A percentile compares a stretch with the other conserved stretches of the same genome.
Conservation (phyloP, 805 yeast species). For the Wickerhamomyces hampshirensis region DNA sequence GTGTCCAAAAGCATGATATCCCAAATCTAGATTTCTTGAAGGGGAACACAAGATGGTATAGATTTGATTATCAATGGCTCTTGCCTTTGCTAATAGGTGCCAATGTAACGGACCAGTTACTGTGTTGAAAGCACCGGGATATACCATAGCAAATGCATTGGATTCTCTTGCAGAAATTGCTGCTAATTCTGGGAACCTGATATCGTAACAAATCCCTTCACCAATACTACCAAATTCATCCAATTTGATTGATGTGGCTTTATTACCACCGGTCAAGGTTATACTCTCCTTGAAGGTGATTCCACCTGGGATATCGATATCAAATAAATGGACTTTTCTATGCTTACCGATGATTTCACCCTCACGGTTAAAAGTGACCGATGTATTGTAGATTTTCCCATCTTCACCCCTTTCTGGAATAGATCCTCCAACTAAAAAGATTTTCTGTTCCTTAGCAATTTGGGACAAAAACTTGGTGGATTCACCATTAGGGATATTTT, state of each 20-base stretch:
- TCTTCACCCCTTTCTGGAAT: conserved; percentile 69
- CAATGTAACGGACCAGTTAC: conserved; percentile 85
- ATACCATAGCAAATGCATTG: conserved; percentile 72
- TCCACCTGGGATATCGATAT: conserved; percentile 89
- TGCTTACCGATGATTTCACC: conserved; percentile 89
- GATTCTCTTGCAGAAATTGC: conserved; percentile 58
- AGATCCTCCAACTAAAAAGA: conserved; percentile 85
- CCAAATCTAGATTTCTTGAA: conserved; percentile 61
- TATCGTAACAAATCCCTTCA: conserved; percentile 80
- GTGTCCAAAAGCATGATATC: conserved; percentile 67
- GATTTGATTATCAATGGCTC: conserved; percentile 74
- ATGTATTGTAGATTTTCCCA: conserved; percentile 65
- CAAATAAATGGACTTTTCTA: conserved; percentile 87
- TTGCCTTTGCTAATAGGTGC: conserved; percentile 68
- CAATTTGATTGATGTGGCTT: conserved; percentile 57
- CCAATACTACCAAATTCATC: conserved; percentile 57
- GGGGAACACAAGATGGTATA: conserved; percentile 84
- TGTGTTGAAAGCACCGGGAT: conserved; percentile 85
- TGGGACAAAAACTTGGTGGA: conserved; percentile 57
- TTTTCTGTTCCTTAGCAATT: conserved; percentile 60
- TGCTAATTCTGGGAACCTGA: conserved; percentile 79
- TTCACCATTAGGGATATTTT: conserved; percentile 73
- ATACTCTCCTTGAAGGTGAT: conserved; percentile 85
- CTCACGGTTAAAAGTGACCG: conserved; percentile 63
- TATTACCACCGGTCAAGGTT: conserved; percentile 73